Evolutionary conservation across 163 green algal species (phyloP).

Genomic region (Scenedesmus sp.): DNA sequence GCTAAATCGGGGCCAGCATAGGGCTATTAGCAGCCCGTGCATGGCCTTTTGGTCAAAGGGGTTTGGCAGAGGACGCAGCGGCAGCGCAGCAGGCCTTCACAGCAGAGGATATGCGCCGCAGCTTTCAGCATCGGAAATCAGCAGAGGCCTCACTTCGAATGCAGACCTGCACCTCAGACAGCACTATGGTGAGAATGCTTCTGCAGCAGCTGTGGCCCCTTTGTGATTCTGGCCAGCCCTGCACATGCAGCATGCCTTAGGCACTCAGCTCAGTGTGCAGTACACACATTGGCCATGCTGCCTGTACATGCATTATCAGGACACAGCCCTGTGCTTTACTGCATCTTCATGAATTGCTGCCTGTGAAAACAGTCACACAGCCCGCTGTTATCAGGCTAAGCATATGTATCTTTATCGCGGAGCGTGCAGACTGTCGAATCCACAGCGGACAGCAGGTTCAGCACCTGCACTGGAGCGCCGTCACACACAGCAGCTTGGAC

Average conservation of each 20-base stretch:
- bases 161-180: conserved; percentile 36
- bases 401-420: too few relatives aligned
- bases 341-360: too few relatives aligned
- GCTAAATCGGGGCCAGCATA: background rate
- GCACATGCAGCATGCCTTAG: background rate
- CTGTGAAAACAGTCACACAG: too few relatives aligned
- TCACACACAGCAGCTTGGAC: too few relatives aligned
- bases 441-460: too few relatives aligned
- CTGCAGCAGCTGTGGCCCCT: background rate
- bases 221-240: background rate
- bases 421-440: too few relatives aligned
- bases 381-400: too few relatives aligned
- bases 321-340: too few relatives aligned
- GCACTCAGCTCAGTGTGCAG: background rate
- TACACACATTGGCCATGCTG: background rate
- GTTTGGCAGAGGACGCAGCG: background rate
- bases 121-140: conserved; percentile 24
- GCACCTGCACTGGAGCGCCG: too few relatives aligned
- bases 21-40: background rate
- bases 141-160: conserved; percentile 29
- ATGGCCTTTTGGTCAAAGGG: background rate
- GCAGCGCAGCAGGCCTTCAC: background rate
- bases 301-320: too few relatives aligned
- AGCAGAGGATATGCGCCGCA: background rate
- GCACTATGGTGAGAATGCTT: conserved; percentile 27